Evolutionary conservation across 2,329 filamentous ascomycete species (phyloP).

Genomic region (Ascosphaera apis): DNA sequence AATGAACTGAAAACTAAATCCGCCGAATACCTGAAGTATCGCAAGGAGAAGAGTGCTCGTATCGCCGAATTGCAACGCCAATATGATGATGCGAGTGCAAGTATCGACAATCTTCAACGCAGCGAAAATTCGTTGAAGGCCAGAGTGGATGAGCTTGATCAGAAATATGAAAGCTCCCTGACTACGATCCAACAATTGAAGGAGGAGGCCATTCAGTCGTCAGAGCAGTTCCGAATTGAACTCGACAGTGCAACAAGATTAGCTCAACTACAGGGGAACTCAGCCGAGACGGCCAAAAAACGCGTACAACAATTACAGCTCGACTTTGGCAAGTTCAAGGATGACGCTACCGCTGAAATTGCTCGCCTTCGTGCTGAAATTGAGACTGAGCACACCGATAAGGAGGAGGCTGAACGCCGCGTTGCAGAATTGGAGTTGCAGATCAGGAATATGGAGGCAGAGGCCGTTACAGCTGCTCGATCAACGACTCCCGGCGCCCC

Average conservation of each 20-base stretch:
- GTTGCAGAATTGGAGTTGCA: constrained; percentile 42
- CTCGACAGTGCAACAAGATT: constrained; percentile 60
- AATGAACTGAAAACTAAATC: constrained; percentile 76
- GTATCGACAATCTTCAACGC: constrained; percentile 52
- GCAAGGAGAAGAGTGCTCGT: constrained; percentile 82
- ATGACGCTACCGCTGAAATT: constrained; percentile 37
- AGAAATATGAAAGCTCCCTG: constrained; percentile 68
- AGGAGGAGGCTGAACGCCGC: constrained; percentile 36
- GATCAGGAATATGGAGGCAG: constrained; percentile 35
- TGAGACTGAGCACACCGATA: constrained; percentile 35
- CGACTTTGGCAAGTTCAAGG: constrained; percentile 33
- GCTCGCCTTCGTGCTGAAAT: constrained; percentile 29
- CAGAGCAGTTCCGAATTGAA: constrained; percentile 71
- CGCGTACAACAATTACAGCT: constrained; percentile 35
- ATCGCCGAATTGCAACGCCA: constrained; percentile 73
- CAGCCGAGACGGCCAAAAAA: constrained; percentile 34
- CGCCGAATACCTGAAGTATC: constrained; percentile 65
- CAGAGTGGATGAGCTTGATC: constrained; percentile 60
- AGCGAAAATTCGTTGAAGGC: constrained; percentile 60
- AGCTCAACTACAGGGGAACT: constrained; percentile 44
- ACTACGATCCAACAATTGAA: constrained; percentile 64
- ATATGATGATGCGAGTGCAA: constrained; percentile 62
- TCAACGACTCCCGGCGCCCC: constrained; percentile 15
- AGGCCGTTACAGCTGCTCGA: constrained; percentile 21
- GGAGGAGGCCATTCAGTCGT: constrained; percentile 56